Base-by-base conservation (phyloP, 129 eudicot species). In the Flaveria robusta region DNA sequence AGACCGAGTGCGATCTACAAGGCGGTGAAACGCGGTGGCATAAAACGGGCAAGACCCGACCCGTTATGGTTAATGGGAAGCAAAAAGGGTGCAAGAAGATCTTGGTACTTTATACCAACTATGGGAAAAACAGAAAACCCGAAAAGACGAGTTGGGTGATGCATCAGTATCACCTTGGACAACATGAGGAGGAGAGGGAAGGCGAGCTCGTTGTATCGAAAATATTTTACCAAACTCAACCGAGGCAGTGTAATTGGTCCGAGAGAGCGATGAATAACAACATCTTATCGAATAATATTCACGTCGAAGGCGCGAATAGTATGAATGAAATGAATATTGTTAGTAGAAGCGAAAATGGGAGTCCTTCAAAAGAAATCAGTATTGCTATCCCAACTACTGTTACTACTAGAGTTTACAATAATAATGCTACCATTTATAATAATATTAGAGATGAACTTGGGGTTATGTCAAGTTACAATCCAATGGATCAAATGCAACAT, bases 151-250 rank as follows among this genome's bases (percentile, higher is more conserved):
- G 78, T 79, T 89, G 96, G 96, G 89, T 89, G 2, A 89, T 89
- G 96, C 96, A 89, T 80, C 96, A 89, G 27, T 89, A 89, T 41
- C 96, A 89, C 62, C 85, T 89, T 9, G 96, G 96, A n/a, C 79
- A 86, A 74, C 82, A 87, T 9, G 91, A 86, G 29, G 91, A 89
- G 45, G 96, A 89, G 77, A 89, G 85, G 37, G 96, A 89, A 58
- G 96, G 96, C 4, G 95, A 89, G 41, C 77, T 89, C 3, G 91
- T 89, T 5, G 95, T 89, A 20, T 89, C 95, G 7, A 89, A 89
- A 70, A 88, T 89, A 50, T 89, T 89, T 76, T 89, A 82, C 83
- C 95, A 89, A 77, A 89, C 95, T 2, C 95, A 89, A 70, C 95
- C 95, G n/a, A 80, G 95, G 72, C 95, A 89, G 70, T 83, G 92